Evolutionary conservation across 106 monocot species (phyloP).

Genomic region (Amphibolis antarctica): DNA sequence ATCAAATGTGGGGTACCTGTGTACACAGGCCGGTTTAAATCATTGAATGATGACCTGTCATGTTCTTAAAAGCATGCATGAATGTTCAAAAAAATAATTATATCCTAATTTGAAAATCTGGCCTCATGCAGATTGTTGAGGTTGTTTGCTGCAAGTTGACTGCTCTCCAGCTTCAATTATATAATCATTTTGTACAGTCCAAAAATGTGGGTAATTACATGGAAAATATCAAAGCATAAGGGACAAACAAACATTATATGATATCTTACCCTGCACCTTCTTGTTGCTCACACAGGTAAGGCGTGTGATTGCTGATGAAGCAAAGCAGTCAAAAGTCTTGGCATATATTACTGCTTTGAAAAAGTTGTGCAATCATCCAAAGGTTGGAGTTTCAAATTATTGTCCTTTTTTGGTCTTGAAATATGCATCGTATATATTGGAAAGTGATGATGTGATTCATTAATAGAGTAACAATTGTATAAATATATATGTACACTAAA

Average conservation of each 20-base stretch:
- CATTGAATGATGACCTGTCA: no score
- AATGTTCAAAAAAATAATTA: no score
- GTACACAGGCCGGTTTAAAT: no score
- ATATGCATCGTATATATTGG: no score
- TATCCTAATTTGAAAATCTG: no score
- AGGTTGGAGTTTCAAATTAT: conserved; percentile 25
- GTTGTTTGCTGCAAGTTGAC: conserved; percentile 95
- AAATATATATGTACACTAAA: no score
- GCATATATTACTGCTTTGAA: conserved; percentile 96
- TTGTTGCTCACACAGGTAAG: conserved; percentile 36
- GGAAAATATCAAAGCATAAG: neutral
- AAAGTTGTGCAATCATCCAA: conserved; percentile 96
- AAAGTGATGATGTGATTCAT: no score
- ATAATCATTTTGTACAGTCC: conserved; percentile 87
- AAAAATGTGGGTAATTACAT: conserved; percentile 60
- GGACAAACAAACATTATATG: neutral
- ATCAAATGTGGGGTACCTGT: no score
- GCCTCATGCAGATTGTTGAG: conserved; percentile 63
- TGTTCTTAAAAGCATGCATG: neutral
- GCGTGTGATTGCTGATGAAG: conserved; percentile 53
- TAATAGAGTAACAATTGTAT: no score
- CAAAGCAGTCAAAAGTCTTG: conserved; percentile 77
- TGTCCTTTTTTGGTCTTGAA: neutral
- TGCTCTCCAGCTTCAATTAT: conserved; percentile 64
- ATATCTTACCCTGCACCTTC: conserved; percentile 1